phyloP scores from a whole-genome alignment of 2,329 filamentous ascomycete genomes.

The Diaporthe sp. region DNA sequence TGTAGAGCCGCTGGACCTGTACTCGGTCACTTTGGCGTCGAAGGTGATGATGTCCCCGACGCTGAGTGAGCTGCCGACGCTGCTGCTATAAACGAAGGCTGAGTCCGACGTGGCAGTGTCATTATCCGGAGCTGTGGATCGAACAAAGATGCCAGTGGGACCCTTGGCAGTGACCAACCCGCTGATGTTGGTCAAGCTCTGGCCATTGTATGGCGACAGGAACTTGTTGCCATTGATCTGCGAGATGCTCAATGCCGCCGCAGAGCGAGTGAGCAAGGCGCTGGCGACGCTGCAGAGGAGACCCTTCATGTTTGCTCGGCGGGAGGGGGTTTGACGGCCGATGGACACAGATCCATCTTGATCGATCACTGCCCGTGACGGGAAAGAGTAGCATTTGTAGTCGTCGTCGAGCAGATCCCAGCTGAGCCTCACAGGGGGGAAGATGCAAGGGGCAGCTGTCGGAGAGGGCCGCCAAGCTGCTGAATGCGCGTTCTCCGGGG shows the following conservation, averaged over 20 bases:
- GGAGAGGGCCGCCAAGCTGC: conserved; percentile 16
- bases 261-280: conserved; percentile 24
- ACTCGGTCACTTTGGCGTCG: conserved; percentile 71
- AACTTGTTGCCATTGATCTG: conserved; percentile 78
- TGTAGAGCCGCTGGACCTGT: conserved; percentile 61
- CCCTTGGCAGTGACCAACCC: conserved; percentile 77
- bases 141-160: conserved; percentile 74
- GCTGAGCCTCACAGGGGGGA: conserved; percentile 10
- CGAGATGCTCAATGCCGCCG: conserved; percentile 63
- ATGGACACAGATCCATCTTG: not conserved
- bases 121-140: conserved; percentile 69
- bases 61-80: conserved; percentile 64
- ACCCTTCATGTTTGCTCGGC: conserved; percentile 11
- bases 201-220: conserved; percentile 71
- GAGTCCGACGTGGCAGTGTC: conserved; percentile 73
- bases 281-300: conserved; percentile 2
- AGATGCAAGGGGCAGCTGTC: conserved; percentile 19
- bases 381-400: conserved; percentile 28
- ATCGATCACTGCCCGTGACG: not conserved
- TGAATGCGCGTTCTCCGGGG: conserved; percentile 1
- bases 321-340: not conserved
- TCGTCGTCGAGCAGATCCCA: conserved; percentile 5
- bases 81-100: conserved; percentile 73
- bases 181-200: conserved; percentile 70
- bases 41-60: conserved; percentile 75